Evolutionary conservation across 768 basidiomycete species (phyloP), one percentile per base, ranked within the genome.

Genomic region (Aureoboletus auriporus): DNA sequence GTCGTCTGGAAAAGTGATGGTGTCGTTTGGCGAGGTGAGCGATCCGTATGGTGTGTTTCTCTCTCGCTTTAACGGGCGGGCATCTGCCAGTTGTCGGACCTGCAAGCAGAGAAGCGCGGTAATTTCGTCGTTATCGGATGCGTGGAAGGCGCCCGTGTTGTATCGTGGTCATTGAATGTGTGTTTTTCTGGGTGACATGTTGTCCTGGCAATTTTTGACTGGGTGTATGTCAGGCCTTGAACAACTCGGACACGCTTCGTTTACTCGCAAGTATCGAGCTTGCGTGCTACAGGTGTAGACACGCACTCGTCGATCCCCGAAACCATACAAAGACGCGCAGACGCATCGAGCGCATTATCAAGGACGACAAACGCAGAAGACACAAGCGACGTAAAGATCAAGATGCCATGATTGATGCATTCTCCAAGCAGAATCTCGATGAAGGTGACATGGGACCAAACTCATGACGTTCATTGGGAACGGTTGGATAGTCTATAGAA

Each of bases 101-200:
- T 91, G 33, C 86, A 90, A 70, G 89, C 88, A 14, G 89, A 92
- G 68, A 88, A 87, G 68, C 79, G 89, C 54, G 89, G 89, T 44
- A 91, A 90, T 63, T 92, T 92, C 60, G 83, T 92, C 17, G 87
- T 92, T 26, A 78, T 92, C 46, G 84, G 86, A 37, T 86, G 84
- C 47, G 81, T 92, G 17, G 86, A 91, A 50, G 82, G 80, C 17
- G 63, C 74, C 35, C 79, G 77, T 36, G 89, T 92, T 35, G 72
- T 91, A 29, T 91, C 89, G 12, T 92, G 89, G 88, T 91, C 89
- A 28, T 64, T 91, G 50, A 90, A 91, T 60, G 89, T 89, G 57
- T 47, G 82, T 62, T 38, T 47, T 34, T 38, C 37, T 43, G 51
- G n/a, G 38, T 39, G 26, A 44, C 46, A 41, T 29, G 35, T 52